Evolutionary conservation across 2,329 filamentous ascomycete species (phyloP).

Genomic region (Sporothrix sp.): DNA sequence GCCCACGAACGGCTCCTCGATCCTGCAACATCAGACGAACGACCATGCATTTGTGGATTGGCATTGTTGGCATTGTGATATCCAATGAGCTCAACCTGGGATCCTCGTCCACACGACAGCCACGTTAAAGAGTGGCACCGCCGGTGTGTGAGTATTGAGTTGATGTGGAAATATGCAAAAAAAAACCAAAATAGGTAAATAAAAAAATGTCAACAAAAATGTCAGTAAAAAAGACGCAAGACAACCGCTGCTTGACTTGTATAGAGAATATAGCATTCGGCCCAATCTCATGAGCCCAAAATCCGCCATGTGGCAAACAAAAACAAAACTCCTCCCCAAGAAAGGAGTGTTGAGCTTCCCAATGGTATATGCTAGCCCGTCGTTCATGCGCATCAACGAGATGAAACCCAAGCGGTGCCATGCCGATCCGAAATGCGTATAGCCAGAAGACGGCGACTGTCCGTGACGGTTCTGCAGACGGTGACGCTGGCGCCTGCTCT

Average conservation of each 20-base stretch:
- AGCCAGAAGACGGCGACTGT: no score
- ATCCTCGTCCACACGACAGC: no score
- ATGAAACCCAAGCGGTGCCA: background rate
- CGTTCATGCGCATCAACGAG: background rate
- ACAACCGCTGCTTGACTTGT: no score
- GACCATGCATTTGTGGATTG: background rate
- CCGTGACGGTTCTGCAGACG: no score
- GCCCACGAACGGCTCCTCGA: no score
- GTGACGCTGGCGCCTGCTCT: no score
- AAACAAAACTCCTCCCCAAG: background rate
- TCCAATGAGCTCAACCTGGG: no score
- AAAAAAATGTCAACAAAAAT: background rate
- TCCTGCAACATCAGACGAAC: background rate
- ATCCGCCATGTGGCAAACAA: background rate
- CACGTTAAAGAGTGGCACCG: background rate
- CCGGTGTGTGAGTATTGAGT: no score
- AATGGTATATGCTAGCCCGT: constrained; percentile 1
- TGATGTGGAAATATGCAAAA: background rate
- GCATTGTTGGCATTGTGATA: background rate
- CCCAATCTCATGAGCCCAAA: no score
- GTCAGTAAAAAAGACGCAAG: background rate
- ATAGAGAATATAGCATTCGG: no score
- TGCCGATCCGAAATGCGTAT: background rate
- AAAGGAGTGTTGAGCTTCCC: background rate
- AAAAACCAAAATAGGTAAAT: background rate